Percentiles rank a stretch among this genome's conserved stretches.
Conservation (phyloP, 495 filamentous ascomycete species). For the Penicillium paradoxum region DNA sequence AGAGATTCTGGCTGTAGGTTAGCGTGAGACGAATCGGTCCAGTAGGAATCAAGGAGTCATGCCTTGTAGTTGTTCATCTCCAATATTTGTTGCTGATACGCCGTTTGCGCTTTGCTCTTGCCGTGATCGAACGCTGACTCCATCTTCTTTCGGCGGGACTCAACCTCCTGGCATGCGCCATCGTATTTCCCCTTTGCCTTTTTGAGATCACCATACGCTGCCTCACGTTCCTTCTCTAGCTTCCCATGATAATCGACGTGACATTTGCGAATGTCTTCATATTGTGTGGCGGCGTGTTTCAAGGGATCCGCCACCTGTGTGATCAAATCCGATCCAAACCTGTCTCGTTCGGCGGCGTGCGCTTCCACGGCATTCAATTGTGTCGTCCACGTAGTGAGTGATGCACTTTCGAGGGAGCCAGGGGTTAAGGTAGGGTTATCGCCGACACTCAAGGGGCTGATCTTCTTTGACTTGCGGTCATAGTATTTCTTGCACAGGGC, state of each 20-base stretch:
- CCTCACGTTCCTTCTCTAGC: conserved; percentile 82
- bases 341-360: conserved; percentile 85
- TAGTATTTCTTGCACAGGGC: conserved; percentile 90
- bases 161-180: conserved; percentile 86
- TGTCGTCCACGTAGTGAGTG: conserved; percentile 92
- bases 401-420: conserved; percentile 91
- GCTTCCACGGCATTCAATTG: conserved; percentile 85
- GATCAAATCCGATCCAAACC: conserved; percentile 69
- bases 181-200: conserved; percentile 95
- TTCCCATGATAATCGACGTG: conserved; percentile 85
- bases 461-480: conserved; percentile 92
- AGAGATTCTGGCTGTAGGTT: conserved; percentile 65
- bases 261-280: conserved; percentile 89
- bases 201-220: conserved; percentile 74
- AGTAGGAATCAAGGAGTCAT: background rate
- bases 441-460: conserved; percentile 83
- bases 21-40: background rate
- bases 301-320: conserved; percentile 78
- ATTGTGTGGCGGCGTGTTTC: conserved; percentile 62
- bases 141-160: conserved; percentile 88
- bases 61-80: conserved; percentile 97
- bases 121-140: conserved; percentile 82
- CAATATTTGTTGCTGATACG: conserved; percentile 80
- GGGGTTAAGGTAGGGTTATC: conserved; percentile 91
- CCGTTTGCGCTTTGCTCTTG: conserved; percentile 77